Evolutionary conservation across 2,329 filamentous ascomycete species (phyloP), one percentile per base, ranked within the genome.

Genomic region (Penicillium sp.): DNA sequence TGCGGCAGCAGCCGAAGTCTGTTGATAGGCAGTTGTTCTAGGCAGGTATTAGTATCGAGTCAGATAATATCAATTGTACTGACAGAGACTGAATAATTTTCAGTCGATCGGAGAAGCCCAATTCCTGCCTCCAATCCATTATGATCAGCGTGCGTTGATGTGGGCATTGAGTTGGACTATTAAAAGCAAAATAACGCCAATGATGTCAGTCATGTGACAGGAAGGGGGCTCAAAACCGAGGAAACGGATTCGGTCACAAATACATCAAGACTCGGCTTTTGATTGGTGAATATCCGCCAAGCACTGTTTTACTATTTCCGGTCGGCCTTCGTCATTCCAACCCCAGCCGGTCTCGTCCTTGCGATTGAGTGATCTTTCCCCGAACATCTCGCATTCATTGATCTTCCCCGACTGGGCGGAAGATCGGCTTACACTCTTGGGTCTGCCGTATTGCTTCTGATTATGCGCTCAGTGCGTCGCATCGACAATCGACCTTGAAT

Each of bases 31-130:
- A 22, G 68, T 64, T 16, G 68, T 68, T 43, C 74, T 77, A 51
- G 28, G 31, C 7, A 23, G 33, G 15, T 6, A 40, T 56, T 26
- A 59, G 50, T 17, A 41, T 8, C 4, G 10, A 18, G 6, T 15
- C 10, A n/a, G 3, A 4, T 11, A 13, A 13, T 22, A 13, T 30
- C 10, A 17, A 32, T 12, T 6, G 26, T 18, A 64, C 77, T 68
- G 60, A 81, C 79, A 83, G 68, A 41, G 67, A 73, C 48, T 82
- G 72, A 34, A 85, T 79, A 41, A 72, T 75, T 38, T 75, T 73
- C 58, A 82, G 78, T 39, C 82, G 71, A 36, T 80, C 74, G 9
- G 74, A 69, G 23, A 79, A 79, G 7, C 73, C 72, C 41, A 83
- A 60, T 2, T 63, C 61, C 14, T 57, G 56, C 51, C 67, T 74